Conservation (phyloP, 129 eudicot species). For the Chrysanthemum makinoi region DNA sequence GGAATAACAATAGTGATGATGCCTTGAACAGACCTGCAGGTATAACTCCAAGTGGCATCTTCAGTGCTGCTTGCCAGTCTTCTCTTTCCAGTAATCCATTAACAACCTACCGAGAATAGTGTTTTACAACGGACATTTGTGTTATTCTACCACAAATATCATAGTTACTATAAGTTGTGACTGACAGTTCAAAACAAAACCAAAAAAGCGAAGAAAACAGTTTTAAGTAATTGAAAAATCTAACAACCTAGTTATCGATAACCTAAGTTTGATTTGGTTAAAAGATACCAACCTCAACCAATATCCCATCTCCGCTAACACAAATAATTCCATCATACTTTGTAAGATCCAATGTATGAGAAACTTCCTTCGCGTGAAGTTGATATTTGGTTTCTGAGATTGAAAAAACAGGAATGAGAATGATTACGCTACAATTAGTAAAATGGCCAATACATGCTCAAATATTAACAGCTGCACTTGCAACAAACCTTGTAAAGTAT, state of each 20-base stretch:
- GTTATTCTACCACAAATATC: neutral
- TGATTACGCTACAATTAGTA: neutral
- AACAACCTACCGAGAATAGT: slow-evolving; percentile 64
- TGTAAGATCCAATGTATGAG: slow-evolving; percentile 58
- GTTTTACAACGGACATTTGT: slow-evolving; percentile 18
- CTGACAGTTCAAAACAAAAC: slow-evolving; percentile 2
- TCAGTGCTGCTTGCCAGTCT: slow-evolving; percentile 77
- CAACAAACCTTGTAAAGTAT: slow-evolving; percentile 59
- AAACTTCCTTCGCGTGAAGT: slow-evolving; percentile 87
- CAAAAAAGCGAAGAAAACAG: slow-evolving; percentile 17
- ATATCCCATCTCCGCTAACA: slow-evolving; percentile 90
- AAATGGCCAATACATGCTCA: neutral
- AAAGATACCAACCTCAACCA: slow-evolving; percentile 75
- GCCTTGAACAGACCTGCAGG: slow-evolving; percentile 66
- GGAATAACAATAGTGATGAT: neutral
- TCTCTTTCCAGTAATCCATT: slow-evolving; percentile 86
- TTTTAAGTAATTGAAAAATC: neutral
- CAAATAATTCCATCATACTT: slow-evolving; percentile 87
- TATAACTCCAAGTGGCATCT: slow-evolving; percentile 80
- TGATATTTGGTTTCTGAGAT: slow-evolving; percentile 72
- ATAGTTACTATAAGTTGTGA: neutral
- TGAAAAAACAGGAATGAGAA: slow-evolving; percentile 24
- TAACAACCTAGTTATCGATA: neutral
- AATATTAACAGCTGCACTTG: slow-evolving; percentile 6
- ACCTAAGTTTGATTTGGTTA: neutral